Evolutionary conservation across 805 yeast species (phyloP), one percentile per base, ranked within the genome.

Genomic region (Kodamaea neixiangensis): DNA sequence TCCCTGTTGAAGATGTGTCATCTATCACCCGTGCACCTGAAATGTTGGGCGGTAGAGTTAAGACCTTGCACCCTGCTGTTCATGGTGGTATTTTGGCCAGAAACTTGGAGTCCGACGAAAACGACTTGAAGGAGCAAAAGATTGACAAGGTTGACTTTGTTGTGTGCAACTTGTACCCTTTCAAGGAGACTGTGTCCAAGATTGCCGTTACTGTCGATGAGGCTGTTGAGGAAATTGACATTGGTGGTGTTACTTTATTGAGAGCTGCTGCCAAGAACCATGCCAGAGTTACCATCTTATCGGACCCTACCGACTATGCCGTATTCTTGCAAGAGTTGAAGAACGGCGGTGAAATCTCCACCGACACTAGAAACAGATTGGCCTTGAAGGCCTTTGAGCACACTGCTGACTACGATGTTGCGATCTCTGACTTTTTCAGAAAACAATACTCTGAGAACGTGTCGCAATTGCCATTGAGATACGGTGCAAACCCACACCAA

Each of bases 211-310:
- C 98, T 41, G 83, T 94, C 58, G 92, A 85, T 35, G 99, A 94
- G 78, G 99, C 99, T 17, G 97, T 94, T 49, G 99, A 94, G 78
- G 98, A 94, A 73, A 86, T 94, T 62, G 99, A 94, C 69, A 94
- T 94, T 67, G 99, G 99, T 64, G 78, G 99, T 70, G 99, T 94
- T 54, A 94, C 99, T 42, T 78, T 94, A 58, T 80, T 94, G 68
- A 86, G 99, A 75, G 99, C 99, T 44, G 99, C 99, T 54, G 99
- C 99, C 57, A 94, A 94, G 78, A 94, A 94, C 77, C 99, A 94
- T 73, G 78, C 94, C 55, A 85, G 99, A 75, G 99, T 94, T 52
- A 89, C 97, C 54, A 92, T 94, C 58, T 79, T 94, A 64, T 88
- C 96, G 25, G 99, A 94, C 75, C 99, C 99, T 58, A 78, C 78